A percentile compares a stretch with the other conserved stretches of the same genome.
phyloP scores from a whole-genome alignment of 2,329 filamentous ascomycete species.

The Akanthomyces uredinophilus region DNA sequence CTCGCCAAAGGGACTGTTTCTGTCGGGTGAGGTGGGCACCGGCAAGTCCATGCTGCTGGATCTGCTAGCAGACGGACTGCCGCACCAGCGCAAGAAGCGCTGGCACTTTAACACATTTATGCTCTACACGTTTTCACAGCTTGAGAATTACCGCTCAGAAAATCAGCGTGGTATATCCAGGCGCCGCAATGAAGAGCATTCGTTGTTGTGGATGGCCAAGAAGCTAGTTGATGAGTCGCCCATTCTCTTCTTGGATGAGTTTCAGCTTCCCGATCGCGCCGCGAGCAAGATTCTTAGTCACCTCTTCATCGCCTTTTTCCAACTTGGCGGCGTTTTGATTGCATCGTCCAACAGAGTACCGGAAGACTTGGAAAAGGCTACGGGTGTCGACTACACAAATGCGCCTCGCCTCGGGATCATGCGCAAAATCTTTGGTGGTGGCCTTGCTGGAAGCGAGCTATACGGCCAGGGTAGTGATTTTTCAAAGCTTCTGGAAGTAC shows the following conservation, averaged over 20 bases:
- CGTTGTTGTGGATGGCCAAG: constrained; percentile 67
- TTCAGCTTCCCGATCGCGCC: constrained; percentile 74
- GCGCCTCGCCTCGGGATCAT: constrained; percentile 49
- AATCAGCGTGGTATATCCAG: constrained; percentile 25
- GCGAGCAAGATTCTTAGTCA: constrained; percentile 75
- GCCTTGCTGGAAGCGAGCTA: constrained; percentile 40
- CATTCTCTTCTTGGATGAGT: constrained; percentile 77
- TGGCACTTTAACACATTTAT: constrained; percentile 89
- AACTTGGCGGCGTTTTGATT: constrained; percentile 73
- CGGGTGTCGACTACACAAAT: constrained; percentile 61
- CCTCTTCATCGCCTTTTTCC: constrained; percentile 74
- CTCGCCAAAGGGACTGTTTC: constrained; percentile 68
- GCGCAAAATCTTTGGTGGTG: constrained; percentile 41
- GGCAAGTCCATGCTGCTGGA: constrained; percentile 85
- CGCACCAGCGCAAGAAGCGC: constrained; percentile 64
- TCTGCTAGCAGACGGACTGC: constrained; percentile 71
- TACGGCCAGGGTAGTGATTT: constrained; percentile 66
- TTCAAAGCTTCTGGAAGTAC: constrained; percentile 66
- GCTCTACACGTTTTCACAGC: constrained; percentile 67
- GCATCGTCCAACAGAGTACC: constrained; percentile 81
- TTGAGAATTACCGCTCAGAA: constrained; percentile 56
- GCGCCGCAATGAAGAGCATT: constrained; percentile 46
- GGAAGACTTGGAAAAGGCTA: constrained; percentile 71
- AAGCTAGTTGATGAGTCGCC: constrained; percentile 71
- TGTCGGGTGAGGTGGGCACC: constrained; percentile 77